Conservation (phyloP, 176 grass and related monocot genomes). For the Oryza meridionalis region DNA sequence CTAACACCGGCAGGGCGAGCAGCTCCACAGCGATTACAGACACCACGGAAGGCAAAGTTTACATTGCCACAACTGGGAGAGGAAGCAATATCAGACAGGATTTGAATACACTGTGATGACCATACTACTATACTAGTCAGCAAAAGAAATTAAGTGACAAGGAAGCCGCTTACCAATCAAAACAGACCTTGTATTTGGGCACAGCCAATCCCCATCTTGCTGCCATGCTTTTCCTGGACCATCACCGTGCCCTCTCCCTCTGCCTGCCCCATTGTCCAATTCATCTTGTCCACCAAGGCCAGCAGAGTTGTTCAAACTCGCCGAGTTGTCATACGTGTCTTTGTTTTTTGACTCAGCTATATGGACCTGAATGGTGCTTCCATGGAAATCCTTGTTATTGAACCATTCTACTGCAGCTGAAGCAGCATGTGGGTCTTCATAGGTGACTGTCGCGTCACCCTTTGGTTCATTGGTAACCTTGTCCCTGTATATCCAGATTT, state of each 20-base stretch:
- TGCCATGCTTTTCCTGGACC: conserved; percentile 81
- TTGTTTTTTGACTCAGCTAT: conserved; percentile 91
- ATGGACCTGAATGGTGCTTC: conserved; percentile 74
- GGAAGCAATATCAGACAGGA: conserved; percentile 46
- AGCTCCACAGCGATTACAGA: conserved; percentile 77
- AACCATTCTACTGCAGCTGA: conserved; percentile 96
- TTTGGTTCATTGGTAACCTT: conserved; percentile 93
- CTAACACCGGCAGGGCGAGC: conserved; percentile 72
- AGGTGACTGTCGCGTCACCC: conserved; percentile 92
- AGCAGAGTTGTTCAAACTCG: conserved; percentile 37
- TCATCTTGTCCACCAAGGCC: conserved; percentile 52
- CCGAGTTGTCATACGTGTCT: conserved; percentile 44
- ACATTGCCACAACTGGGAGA: conserved; percentile 83
- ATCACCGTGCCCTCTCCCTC: conserved; percentile 62
- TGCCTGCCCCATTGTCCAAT: conserved; percentile 43
- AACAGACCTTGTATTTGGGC: conserved; percentile 99
- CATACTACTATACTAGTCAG: conserved; percentile 33
- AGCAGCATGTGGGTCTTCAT: conserved; percentile 95
- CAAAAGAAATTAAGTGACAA: conserved; percentile 37
- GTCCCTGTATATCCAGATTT: conserved; percentile 96
- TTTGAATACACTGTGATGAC: not conserved
- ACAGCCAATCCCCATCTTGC: conserved; percentile 98
- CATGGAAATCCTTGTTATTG: conserved; percentile 96
- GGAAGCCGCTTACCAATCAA: conserved; percentile 82
- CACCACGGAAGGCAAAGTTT: conserved; percentile 87